A percentile compares a stretch with the other conserved stretches of the same genome.
phyloP scores from a whole-genome alignment of 2,329 filamentous ascomycete species.

The Camillea tinctor region DNA sequence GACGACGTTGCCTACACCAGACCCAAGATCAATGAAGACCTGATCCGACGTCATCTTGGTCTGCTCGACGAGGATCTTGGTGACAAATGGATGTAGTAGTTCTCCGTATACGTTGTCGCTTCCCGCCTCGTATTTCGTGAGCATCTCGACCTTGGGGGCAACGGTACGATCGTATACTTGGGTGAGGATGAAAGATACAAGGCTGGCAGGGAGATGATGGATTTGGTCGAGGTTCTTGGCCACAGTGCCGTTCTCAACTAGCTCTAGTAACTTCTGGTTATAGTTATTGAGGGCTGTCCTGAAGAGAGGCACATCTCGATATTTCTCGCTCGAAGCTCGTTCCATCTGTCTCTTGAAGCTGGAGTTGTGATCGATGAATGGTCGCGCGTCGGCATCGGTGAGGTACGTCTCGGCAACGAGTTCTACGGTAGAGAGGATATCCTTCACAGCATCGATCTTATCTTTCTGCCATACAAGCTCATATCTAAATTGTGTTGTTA shows the following conservation, averaged over 20 bases:
- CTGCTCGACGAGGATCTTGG: slow-evolving; percentile 73
- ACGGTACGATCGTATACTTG: slow-evolving; percentile 93
- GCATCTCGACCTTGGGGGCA: slow-evolving; percentile 79
- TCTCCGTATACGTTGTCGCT: slow-evolving; percentile 96
- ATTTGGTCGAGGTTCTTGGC: slow-evolving; percentile 67
- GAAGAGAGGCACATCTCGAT: slow-evolving; percentile 66
- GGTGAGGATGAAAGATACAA: slow-evolving; percentile 77
- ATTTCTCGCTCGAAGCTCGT: slow-evolving; percentile 67
- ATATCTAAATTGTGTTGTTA: slow-evolving; percentile 48
- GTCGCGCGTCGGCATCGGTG: slow-evolving; percentile 63
- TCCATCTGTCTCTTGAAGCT: slow-evolving; percentile 78
- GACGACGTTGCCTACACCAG: slow-evolving; percentile 93
- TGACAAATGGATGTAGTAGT: slow-evolving; percentile 79
- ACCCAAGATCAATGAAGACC: slow-evolving; percentile 91
- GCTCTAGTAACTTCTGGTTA: slow-evolving; percentile 66
- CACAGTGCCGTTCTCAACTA: slow-evolving; percentile 70
- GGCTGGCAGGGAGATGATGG: slow-evolving; percentile 67
- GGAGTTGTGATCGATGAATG: slow-evolving; percentile 68
- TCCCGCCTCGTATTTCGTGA: slow-evolving; percentile 84
- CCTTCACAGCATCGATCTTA: slow-evolving; percentile 72
- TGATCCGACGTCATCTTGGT: slow-evolving; percentile 77
- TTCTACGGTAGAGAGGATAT: slow-evolving; percentile 68
- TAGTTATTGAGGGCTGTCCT: slow-evolving; percentile 71
- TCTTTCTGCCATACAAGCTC: slow-evolving; percentile 77
- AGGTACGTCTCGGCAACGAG: slow-evolving; percentile 76